A percentile compares a stretch with the other conserved stretches of the same genome.
phyloP scores from a whole-genome alignment of 805 yeast species.

The Wickerhamiella sergipiensis region DNA sequence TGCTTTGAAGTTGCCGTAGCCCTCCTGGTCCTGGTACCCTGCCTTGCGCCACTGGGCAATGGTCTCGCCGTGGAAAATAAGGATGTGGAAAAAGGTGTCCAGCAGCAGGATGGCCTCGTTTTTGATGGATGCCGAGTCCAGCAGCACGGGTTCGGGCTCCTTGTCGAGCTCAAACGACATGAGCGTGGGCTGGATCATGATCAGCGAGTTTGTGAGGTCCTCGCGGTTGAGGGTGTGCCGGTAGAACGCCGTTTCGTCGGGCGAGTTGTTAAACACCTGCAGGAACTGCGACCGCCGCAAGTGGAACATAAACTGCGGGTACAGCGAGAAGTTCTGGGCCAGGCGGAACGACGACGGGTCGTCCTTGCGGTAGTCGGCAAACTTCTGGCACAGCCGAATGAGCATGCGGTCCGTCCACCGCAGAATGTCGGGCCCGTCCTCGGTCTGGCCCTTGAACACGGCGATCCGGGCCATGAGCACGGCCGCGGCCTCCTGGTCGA shows the following conservation, averaged over 20 bases:
- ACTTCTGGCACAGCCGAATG: constrained; percentile 79
- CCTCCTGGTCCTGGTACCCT: constrained; percentile 84
- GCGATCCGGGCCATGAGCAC: constrained; percentile 86
- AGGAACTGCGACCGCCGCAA: constrained; percentile 91
- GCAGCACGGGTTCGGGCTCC: constrained; percentile 79
- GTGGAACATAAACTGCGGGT: constrained; percentile 93
- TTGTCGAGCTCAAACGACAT: constrained; percentile 71
- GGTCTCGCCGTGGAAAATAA: constrained; percentile 88
- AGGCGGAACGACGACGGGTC: constrained; percentile 72
- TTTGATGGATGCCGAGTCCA: constrained; percentile 84
- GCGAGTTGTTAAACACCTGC: constrained; percentile 94
- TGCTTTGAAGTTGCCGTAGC: constrained; percentile 74
- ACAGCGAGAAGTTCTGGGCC: constrained; percentile 68
- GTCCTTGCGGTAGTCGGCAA: constrained; percentile 85
- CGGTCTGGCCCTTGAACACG: constrained; percentile 65
- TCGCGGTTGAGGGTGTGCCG: constrained; percentile 85
- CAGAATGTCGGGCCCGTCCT: constrained; percentile 84
- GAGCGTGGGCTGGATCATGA: constrained; percentile 96
- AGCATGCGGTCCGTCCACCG: constrained; percentile 91
- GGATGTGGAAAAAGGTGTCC: constrained; percentile 93
- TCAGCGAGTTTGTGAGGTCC: constrained; percentile 81
- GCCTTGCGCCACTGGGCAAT: constrained; percentile 94
- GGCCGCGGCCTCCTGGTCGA: constrained; percentile 98
- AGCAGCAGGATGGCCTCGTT: constrained; percentile 76
- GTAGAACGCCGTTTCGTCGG: constrained; percentile 96